Evolutionary conservation across 805 yeast genomes (phyloP), one percentile per base, ranked within the genome.

Genomic region (Saccharomycopsis sp.): DNA sequence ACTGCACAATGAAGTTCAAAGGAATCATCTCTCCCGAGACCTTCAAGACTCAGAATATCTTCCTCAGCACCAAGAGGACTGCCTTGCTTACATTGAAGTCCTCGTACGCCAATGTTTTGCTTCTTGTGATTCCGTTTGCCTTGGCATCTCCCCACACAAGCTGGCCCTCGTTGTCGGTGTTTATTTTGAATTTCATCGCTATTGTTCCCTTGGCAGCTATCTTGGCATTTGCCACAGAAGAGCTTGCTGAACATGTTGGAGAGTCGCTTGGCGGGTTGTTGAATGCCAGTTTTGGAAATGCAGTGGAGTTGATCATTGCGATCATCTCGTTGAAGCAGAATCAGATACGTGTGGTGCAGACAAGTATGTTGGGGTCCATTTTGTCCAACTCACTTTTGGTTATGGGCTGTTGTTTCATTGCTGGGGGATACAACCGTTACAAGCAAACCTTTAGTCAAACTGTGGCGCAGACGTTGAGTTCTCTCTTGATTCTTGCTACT

Each of bases 201-300:
- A 92, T 92, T 65, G 84, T 92, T 50, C 98, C 98, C n/a, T 76
- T 94, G 66, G 98, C 99, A 5, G 87, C 96, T 1, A 77, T 92
- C 18, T 76, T 94, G 58, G 95, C 97, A 0, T 90, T 79, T 72
- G 95, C 97, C 48, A 94, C 99, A 2, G 99, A 94, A 71, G 96
- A 91, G 67, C 77, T 94, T 57, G 83, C 97, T 48, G 89, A 82
- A 59, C 84, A 87, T 62, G 89, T 90, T 34, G 97, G 98, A 59
- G 88, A 89, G 66, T 91, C 97, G 9, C 63, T 92, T 24, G 98
- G 98, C n/a, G 98, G 98, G 0, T 78, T 94, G 62, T 77, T 94
- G 67, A 94, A 94, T 72, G 98, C 99, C 2, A 91, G 97, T 12
- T 89, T 94, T 70, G 99, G 99, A 60, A 94, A 94, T 71, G 98